Evolutionary conservation across 139 green algal species (phyloP), one percentile per base, ranked within the genome.

Genomic region (Coccomyxa sp.): DNA sequence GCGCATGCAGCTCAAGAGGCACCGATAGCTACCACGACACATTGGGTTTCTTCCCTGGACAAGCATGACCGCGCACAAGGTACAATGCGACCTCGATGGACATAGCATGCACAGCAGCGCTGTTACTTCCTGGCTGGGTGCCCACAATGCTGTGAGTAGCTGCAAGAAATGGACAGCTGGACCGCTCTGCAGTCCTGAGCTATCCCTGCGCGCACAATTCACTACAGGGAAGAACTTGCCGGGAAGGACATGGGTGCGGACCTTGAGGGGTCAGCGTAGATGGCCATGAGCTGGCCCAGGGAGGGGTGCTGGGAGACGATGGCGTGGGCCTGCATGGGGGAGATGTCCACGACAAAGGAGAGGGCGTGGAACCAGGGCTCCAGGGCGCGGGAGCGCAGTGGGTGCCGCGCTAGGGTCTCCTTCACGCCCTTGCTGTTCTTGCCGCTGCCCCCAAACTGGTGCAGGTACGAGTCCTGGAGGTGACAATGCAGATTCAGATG

Each of bases 391-490:
- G 69, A 41, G 16, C n/a, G 33, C 50, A 78, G 22, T 34, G 44
- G 44, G 29, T 71, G 10, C 50, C 68, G 31, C 33, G 37, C 54
- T 41, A 78, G 33, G 3, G 68, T 37, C 18, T 24, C 50, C 12
- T 55, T 70, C 44, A 68, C 27, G 6, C 27, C 74, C 33, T 55
- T 33, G 10, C 33, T 71, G n/a, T 69, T 41, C 50, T 78, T 78
- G 44, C 44, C 68, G 50, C 50, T 64, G 50, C 74, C 74, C 6
- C 74, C 74, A 78, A 70, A 78, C 12, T 36, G 38, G 44, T 68
- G 39, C 44, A 78, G 36, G 31, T 37, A 78, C n/a, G 41, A 18
- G 35, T 78, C 74, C 74, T 78, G 74, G 50, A n/a, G 73, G 38
- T 31, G 58, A 50, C 39, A 78, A 37, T 44, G n/a, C 6, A 69